These are phyloP conservation scores for Apiotrichum montevideense DNA, from an alignment of 1,284 basidiomycete genomes.

Conservation along the genomic window DNA sequence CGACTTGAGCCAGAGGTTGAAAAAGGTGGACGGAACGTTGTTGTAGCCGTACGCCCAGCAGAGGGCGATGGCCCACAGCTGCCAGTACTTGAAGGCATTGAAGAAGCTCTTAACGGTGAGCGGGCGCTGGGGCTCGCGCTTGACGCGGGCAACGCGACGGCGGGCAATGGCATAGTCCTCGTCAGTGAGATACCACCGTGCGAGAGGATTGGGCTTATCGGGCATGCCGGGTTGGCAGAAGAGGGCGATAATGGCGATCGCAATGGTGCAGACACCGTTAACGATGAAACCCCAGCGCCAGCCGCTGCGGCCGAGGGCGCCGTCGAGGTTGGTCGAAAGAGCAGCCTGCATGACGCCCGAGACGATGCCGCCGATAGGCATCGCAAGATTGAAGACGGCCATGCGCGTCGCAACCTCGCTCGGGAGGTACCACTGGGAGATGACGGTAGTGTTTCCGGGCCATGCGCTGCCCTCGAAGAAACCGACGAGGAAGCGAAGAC, in stretches of 20 bases:
- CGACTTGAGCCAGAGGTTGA: conserved; percentile 30
- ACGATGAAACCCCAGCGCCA: conserved; percentile 48
- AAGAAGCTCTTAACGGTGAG: conserved; percentile 12
- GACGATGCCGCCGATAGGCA: conserved; percentile 19
- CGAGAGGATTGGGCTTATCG: conserved; percentile 23
- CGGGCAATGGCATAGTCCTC: conserved; percentile 19
- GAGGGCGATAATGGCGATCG: conserved; percentile 13
- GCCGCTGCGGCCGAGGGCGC: conserved; percentile 7
- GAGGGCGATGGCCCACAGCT: conserved; percentile 16
- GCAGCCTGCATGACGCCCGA: conserved; percentile 24
- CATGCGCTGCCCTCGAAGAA: conserved; percentile 20
- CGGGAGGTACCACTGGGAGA: conserved; percentile 20
- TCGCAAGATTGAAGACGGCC: conserved; percentile 20
- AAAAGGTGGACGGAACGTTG: conserved; percentile 17
- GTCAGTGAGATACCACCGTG: conserved; percentile 18
- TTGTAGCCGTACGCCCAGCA: conserved; percentile 16
- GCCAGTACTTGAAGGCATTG: conserved; percentile 11
- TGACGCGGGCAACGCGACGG: conserved; percentile 10
- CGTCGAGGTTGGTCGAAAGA: conserved; percentile 18
- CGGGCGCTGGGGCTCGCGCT: conserved; percentile 17
- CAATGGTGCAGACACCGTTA: conserved; percentile 17
- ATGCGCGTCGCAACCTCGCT: conserved; percentile 22
- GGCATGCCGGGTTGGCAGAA: conserved; percentile 47
- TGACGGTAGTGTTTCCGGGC: conserved; percentile 13
- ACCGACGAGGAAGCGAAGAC: conserved; percentile 22